Percentiles rank a stretch among this genome's conserved stretches.
Conservation (phyloP, 2,329 filamentous ascomycete genomes). For the Diaporthe eres region DNA sequence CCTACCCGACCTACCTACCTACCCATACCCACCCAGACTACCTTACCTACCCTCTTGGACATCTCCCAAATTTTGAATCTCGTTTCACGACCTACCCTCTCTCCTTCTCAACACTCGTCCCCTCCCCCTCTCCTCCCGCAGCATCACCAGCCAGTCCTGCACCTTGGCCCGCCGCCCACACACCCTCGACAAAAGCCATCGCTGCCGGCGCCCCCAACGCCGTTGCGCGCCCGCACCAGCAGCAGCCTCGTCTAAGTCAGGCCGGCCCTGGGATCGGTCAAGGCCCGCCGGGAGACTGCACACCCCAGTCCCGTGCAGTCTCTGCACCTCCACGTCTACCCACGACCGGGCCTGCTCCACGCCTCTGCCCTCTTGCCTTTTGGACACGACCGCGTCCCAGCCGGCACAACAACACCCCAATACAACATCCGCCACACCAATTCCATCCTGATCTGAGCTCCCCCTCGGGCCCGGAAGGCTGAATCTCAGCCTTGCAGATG, state of each 20-base stretch:
- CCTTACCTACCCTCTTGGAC: constrained; percentile 27
- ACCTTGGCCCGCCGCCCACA: constrained; percentile 19
- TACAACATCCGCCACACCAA: constrained; percentile 47
- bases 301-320: constrained; percentile 42
- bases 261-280: constrained; percentile 34
- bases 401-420: constrained; percentile 45
- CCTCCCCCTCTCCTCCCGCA: constrained; percentile 27
- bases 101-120: constrained; percentile 39
- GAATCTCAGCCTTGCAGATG: constrained; percentile 60
- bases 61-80: constrained; percentile 42
- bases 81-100: constrained; percentile 42
- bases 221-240: constrained; percentile 33
- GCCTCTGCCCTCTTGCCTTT: constrained; percentile 37
- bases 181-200: constrained; percentile 26
- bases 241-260: constrained; percentile 44
- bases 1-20: neutral
- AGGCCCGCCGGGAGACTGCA: constrained; percentile 40
- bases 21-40: constrained; percentile 2
- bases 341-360: constrained; percentile 41
- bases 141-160: constrained; percentile 29
- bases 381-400: constrained; percentile 34
- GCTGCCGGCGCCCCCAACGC: constrained; percentile 23
- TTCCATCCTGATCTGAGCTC: constrained; percentile 49
- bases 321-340: constrained; percentile 43
- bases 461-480: constrained; percentile 49